A percentile compares a stretch with the other conserved stretches of the same genome.
phyloP scores from a whole-genome alignment of 2,329 filamentous ascomycete genomes.

The Penicillium occitanis region DNA sequence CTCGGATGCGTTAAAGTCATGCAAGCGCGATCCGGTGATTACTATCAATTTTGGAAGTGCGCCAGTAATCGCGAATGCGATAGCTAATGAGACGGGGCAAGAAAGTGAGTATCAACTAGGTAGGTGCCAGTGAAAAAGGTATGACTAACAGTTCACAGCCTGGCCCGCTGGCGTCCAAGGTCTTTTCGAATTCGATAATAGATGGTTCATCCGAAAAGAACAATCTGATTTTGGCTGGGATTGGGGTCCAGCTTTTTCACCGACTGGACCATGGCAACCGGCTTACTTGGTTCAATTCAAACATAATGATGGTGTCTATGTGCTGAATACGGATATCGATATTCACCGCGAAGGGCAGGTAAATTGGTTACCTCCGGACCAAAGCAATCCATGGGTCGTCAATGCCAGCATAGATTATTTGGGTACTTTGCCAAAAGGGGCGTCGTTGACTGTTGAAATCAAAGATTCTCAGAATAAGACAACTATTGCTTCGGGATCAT shows the following conservation, averaged over 20 bases:
- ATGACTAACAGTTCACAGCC: slow-evolving; percentile 28
- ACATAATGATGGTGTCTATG: slow-evolving; percentile 43
- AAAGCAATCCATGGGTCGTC: slow-evolving; percentile 58
- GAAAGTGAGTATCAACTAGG: slow-evolving; percentile 36
- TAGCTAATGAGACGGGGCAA: slow-evolving; percentile 52
- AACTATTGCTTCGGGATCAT: slow-evolving; percentile 38
- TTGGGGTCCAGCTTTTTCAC: slow-evolving; percentile 62
- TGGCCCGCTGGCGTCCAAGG: slow-evolving; percentile 54
- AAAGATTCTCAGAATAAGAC: slow-evolving; percentile 42
- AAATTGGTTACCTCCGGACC: slow-evolving; percentile 59
- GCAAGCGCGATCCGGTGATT: slow-evolving; percentile 42
- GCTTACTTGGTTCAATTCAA: slow-evolving; percentile 57
- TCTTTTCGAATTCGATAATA: slow-evolving; percentile 54
- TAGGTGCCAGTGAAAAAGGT: background rate
- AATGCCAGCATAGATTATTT: slow-evolving; percentile 62
- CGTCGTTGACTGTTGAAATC: slow-evolving; percentile 50
- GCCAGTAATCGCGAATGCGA: slow-evolving; percentile 53
- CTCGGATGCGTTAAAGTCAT: slow-evolving; percentile 47
- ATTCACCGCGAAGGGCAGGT: slow-evolving; percentile 60
- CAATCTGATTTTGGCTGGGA: slow-evolving; percentile 67
- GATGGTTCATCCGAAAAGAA: slow-evolving; percentile 60
- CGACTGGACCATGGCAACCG: slow-evolving; percentile 63
- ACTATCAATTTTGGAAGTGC: slow-evolving; percentile 60
- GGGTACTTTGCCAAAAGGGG: slow-evolving; percentile 48
- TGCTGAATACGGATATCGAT: slow-evolving; percentile 58